phyloP scores from a whole-genome alignment of 2,329 filamentous ascomycete genomes.

The Penicillium sp. region DNA sequence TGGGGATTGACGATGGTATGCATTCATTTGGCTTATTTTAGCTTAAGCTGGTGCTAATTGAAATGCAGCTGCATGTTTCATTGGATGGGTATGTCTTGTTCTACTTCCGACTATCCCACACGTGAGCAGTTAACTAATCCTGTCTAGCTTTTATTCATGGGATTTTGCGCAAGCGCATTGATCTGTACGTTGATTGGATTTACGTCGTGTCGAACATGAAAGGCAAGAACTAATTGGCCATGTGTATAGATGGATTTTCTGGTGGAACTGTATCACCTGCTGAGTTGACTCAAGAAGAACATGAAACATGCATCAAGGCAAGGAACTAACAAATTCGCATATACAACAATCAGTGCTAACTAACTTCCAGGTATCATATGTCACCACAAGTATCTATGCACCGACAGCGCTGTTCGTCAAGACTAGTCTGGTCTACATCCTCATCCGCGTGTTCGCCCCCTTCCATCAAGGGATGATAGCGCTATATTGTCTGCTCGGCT shows the following conservation, averaged over 20 bases:
- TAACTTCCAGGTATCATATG: conserved; percentile 9
- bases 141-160: conserved; percentile 5
- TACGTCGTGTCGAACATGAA: background rate
- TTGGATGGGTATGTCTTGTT: conserved; percentile 6
- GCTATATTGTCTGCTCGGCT: conserved; percentile 9
- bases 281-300: conserved; percentile 1
- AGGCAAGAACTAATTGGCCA: background rate
- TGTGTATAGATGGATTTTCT: conserved; percentile 3
- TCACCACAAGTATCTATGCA: conserved; percentile 12
- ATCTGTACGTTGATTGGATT: too few species aligned
- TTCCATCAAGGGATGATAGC: conserved; percentile 7
- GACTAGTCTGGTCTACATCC: conserved; percentile 10
- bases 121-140: background rate
- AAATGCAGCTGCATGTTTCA: conserved; percentile 5
- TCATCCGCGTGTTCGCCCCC: conserved; percentile 12
- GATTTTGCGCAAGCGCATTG: conserved; percentile 7
- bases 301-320: conserved; percentile 6
- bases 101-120: background rate
- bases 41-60: background rate
- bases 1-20: conserved; percentile 12
- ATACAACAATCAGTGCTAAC: background rate
- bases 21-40: background rate
- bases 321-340: background rate
- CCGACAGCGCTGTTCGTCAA: conserved; percentile 15
- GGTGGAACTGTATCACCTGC: background rate